Conservation (phyloP, 768 basidiomycete genomes). For the Termitomyces sp. region DNA sequence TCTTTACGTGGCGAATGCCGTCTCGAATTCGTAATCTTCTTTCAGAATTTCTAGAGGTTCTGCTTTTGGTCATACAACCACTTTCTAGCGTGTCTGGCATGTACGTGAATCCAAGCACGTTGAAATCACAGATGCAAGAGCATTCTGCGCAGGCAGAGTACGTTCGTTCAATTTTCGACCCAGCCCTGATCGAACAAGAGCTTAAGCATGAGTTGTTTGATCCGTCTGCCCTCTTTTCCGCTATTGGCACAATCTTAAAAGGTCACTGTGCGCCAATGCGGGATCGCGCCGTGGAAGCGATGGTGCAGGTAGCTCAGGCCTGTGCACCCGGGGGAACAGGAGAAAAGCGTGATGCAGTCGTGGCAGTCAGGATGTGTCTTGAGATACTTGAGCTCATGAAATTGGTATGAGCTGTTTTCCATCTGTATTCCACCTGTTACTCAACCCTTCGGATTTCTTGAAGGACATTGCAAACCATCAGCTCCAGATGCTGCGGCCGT, state of each 20-base stretch:
- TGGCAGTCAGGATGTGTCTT: constrained; percentile 77
- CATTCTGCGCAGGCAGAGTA: constrained; percentile 61
- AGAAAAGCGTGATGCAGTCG: constrained; percentile 60
- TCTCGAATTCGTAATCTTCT: constrained; percentile 71
- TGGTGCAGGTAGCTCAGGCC: constrained; percentile 68
- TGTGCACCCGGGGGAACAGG: constrained; percentile 54
- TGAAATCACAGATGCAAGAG: constrained; percentile 58
- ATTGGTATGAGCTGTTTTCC: constrained; percentile 51
- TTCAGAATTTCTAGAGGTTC: constrained; percentile 73
- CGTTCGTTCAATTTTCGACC: constrained; percentile 77
- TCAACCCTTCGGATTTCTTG: constrained; percentile 12
- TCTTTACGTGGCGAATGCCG: constrained; percentile 63
- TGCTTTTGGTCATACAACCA: constrained; percentile 83
- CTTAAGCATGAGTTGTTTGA: constrained; percentile 75
- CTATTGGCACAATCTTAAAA: constrained; percentile 80
- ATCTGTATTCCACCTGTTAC: constrained; percentile 11
- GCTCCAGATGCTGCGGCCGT: constrained; percentile 88
- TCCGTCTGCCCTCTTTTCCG: constrained; percentile 70
- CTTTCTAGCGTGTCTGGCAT: constrained; percentile 59
- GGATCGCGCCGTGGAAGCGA: constrained; percentile 76
- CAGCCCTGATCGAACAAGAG: constrained; percentile 78
- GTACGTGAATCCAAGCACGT: constrained; percentile 54
- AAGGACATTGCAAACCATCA: constrained; percentile 98
- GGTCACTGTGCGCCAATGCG: constrained; percentile 93
- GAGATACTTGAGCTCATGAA: constrained; percentile 96